Base-by-base conservation (phyloP, 1,139 yeast genomes). In the Candida sojae region DNA sequence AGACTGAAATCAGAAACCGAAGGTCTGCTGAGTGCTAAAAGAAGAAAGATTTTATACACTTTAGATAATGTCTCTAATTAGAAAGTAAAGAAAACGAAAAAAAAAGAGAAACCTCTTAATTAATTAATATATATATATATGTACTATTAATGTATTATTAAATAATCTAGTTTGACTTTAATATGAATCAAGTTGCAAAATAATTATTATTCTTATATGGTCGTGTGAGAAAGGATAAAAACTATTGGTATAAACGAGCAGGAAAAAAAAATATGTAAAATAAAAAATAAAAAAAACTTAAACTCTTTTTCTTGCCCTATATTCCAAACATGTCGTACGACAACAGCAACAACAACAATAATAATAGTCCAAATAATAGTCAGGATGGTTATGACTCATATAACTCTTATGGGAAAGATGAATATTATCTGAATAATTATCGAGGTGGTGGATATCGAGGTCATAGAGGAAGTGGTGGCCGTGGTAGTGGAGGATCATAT, bases 401-500 rank as follows among this genome's bases (percentile, higher is more conserved):
- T 21, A 35, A 39, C 11, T 37, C 38, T 8, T 33, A 33, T 33
- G 43, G 43, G n/a, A 41, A 44, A 13, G 49, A 47, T 47, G 42
- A 44, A 43, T 39, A 34, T 30, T 45, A 47, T 39, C 46, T 39
- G 29, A 45, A 38, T n/a, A 41, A 17, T 17, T 42, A 48, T 30
- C 40, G 60, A 48, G 60, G 62, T 26, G 51, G 48, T n/a, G 48
- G 48, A 17, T 43, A 43, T 25, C 12, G 43, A 9, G 43, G 40
- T 32, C 30, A 34, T 11, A 28, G 43, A n/a, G 37, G 43, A 9
- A 25, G 37, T n/a, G 29, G 58, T 45, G 57, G 60, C 46, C 57
- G 62, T 12, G 30, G 58, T 45, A 56, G 59, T 45, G 58, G 62
- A 48, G 69, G 67, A 25, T 56, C 59, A 45, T 57, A 67, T 47